Evolutionary conservation across 140 eudicot species (phyloP).

Genomic region (Flaveria floridana): DNA sequence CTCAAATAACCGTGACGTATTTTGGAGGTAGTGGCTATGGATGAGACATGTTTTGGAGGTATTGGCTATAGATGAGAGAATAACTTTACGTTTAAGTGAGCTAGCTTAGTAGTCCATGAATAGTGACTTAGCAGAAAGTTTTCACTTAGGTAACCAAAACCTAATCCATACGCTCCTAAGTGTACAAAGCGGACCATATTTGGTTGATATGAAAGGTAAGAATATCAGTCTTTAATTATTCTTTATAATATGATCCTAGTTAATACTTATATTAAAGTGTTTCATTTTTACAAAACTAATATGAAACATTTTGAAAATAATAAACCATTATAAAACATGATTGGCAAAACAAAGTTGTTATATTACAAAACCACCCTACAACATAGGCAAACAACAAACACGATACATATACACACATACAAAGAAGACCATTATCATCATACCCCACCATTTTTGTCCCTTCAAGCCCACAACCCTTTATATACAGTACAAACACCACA

Average conservation of each 20-base stretch:
- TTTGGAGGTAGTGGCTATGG: too few species aligned
- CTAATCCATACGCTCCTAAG: too few species aligned
- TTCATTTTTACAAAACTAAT: neutral
- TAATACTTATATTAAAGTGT: neutral
- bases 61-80: too few species aligned
- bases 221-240: too few species aligned
- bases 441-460: conserved; percentile 34
- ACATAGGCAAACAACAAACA: neutral
- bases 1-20: too few species aligned
- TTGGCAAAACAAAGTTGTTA: neutral
- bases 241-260: neutral
- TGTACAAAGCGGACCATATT: too few species aligned
- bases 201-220: too few species aligned
- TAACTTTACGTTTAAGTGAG: too few species aligned
- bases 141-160: too few species aligned
- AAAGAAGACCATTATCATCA: conserved; percentile 15
- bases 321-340: neutral
- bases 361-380: neutral
- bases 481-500: conserved; percentile 32
- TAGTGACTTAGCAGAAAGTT: too few species aligned
- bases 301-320: neutral
- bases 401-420: neutral
- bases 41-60: too few species aligned
- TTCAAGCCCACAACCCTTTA: conserved; percentile 9
- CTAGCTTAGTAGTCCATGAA: too few species aligned